Evolutionary conservation across 1,284 basidiomycete genomes (phyloP).

Genomic region (Puccinia horiana): DNA sequence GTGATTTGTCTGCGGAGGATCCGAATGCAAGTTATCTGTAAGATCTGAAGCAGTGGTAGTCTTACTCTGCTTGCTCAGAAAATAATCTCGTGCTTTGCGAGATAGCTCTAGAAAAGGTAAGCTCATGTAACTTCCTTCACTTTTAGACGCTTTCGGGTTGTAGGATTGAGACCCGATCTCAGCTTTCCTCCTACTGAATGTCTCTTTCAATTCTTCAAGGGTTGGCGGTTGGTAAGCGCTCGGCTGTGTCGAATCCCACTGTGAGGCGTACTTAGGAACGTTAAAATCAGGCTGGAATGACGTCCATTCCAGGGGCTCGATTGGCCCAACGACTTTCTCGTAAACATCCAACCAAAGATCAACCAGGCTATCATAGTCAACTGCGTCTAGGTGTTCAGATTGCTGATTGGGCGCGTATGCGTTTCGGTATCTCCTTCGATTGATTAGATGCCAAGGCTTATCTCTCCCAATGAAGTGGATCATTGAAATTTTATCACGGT

Average conservation of each 20-base stretch:
- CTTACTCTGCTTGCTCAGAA: background rate
- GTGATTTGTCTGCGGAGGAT: slow-evolving; percentile 7
- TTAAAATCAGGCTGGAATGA: slow-evolving; percentile 65
- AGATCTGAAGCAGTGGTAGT: slow-evolving; percentile 52
- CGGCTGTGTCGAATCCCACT: slow-evolving; percentile 67
- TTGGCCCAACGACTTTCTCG: slow-evolving; percentile 74
- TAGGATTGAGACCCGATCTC: background rate
- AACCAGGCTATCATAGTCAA: slow-evolving; percentile 73
- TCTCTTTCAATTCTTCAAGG: slow-evolving; percentile 41
- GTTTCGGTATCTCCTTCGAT: slow-evolving; percentile 49
- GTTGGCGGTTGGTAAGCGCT: slow-evolving; percentile 53
- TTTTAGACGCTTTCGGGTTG: background rate
- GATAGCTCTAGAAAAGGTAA: slow-evolving; percentile 31
- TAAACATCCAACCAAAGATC: slow-evolving; percentile 89
- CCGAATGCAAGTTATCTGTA: slow-evolving; percentile 60
- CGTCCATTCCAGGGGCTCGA: slow-evolving; percentile 60
- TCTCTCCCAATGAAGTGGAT: slow-evolving; percentile 92
- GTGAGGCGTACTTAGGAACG: slow-evolving; percentile 70
- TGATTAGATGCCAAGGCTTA: slow-evolving; percentile 80
- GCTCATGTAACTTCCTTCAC: slow-evolving; percentile 35
- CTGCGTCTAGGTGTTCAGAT: slow-evolving; percentile 56
- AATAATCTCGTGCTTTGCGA: background rate
- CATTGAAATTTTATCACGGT: slow-evolving; percentile 79
- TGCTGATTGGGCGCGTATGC: slow-evolving; percentile 51
- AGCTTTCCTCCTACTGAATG: slow-evolving; percentile 26